Base-by-base conservation (phyloP, 225 moss, liverwort and hornwort species). In the Pseudisothecium myosuroides region DNA sequence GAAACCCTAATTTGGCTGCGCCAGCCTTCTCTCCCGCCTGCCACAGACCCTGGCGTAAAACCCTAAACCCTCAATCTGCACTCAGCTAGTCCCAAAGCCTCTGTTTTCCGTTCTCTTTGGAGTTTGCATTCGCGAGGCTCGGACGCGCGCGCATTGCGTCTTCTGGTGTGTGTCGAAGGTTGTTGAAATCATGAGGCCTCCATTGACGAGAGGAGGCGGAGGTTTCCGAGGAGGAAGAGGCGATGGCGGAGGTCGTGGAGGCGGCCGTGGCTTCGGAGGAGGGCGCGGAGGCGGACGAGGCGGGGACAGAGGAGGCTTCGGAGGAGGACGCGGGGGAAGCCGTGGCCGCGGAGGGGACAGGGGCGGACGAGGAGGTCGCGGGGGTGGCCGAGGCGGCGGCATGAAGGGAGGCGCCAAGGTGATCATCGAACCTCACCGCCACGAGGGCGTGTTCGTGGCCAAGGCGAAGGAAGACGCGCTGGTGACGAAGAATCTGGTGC, bases 381-480 rank as follows among this genome's bases (percentile, higher is more conserved):
- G 96, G 4, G 92, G 94, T 2, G 94, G 96, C 4, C 93, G 96
- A 5, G 95, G 98, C 28, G 97, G 95, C 23, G 98, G 97, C 62
- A 96, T 96, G 94, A 98, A 96, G 89, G 97, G 97, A 82, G 98
- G 98, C 31, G 95, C 98, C 7, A 97, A 97, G 90, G 98, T 98
- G 49, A 91, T 98, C 22, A 93, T 98, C 69, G 98, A 98, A 89
- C 98, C 97, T 26, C 98, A 98, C 86, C 91, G 98, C 8, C 98
- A 98, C 54, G 97, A 97, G 80, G 98, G 98, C 17, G 98, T 98
- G 59, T 98, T 98, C 75, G 95, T 98, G 10, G 98, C 97, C 15
- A 98, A 97, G 90, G 98, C 92, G 4, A 98, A 98, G 89, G 98
- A 98, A 62, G 98, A 98, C 89, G 98, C 98, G 23, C 90, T 98